Evolutionary conservation across 163 green algal species (phyloP).

Genomic region (Chloromonas sp.): DNA sequence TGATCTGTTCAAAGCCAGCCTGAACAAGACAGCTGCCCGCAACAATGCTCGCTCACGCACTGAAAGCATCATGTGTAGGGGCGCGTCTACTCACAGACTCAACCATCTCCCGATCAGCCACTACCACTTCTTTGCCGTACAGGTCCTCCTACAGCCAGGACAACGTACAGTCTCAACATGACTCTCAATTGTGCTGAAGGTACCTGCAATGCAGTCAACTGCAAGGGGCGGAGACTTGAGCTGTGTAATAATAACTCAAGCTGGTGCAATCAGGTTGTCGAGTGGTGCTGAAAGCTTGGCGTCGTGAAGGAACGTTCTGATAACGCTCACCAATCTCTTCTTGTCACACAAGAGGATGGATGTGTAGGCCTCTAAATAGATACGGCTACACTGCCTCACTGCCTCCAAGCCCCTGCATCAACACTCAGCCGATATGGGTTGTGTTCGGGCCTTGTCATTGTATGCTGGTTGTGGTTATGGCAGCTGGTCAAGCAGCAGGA

Average conservation of each 20-base stretch:
- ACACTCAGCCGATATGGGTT: not conserved
- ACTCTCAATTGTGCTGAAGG: too few species aligned
- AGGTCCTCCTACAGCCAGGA: constrained; percentile 71
- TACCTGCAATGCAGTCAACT: too few species aligned
- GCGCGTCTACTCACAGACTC: constrained; percentile 58
- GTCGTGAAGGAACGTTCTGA: not conserved
- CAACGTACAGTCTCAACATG: not conserved
- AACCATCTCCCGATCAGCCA: constrained; percentile 94
- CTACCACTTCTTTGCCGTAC: constrained; percentile 83
- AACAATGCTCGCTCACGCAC: too few species aligned
- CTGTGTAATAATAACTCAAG: too few species aligned
- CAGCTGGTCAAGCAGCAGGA: too few species aligned
- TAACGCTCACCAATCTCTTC: constrained; percentile 59
- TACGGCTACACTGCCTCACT: constrained; percentile 60
- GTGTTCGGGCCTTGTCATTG: not conserved
- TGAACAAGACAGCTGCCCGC: too few species aligned
- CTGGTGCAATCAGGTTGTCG: not conserved
- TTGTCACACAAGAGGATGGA: constrained; percentile 87
- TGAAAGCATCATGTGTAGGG: too few species aligned
- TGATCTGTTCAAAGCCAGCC: too few species aligned
- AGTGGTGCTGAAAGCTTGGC: not conserved
- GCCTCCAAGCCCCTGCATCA: constrained; percentile 77
- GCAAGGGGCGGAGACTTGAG: too few species aligned
- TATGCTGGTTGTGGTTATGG: not conserved
- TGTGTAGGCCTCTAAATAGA: constrained; percentile 97